Evolutionary conservation across 106 monocot species (phyloP).

Genomic region (Iris macrosiphon): DNA sequence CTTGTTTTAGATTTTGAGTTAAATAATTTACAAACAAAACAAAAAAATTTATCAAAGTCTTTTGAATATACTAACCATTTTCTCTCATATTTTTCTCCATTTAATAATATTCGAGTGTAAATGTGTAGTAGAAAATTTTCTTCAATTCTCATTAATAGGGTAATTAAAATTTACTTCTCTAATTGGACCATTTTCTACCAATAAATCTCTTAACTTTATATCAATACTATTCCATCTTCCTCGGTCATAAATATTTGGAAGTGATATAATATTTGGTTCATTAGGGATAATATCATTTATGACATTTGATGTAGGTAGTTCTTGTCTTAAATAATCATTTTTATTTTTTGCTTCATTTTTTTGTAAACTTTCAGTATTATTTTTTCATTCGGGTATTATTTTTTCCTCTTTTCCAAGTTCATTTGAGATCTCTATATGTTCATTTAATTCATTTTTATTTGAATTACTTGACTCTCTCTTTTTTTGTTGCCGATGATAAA

Average conservation of each 20-base stretch:
- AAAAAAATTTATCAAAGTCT: background rate
- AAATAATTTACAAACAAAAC: background rate
- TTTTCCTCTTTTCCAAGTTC: no score
- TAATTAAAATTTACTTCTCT: background rate
- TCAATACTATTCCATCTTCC: background rate
- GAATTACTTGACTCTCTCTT: no score
- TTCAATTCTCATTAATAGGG: background rate
- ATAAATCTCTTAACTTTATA: background rate
- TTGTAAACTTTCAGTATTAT: no score
- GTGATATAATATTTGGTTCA: no score
- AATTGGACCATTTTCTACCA: background rate
- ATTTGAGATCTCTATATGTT: no score
- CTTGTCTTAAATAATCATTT: no score
- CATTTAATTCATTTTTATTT: no score
- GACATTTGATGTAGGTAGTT: no score
- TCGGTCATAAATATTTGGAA: background rate
- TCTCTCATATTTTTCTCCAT: conserved; percentile 3
- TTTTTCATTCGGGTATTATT: no score
- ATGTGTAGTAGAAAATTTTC: background rate
- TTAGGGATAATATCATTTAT: no score
- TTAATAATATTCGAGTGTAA: background rate
- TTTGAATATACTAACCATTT: background rate
- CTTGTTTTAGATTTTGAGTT: background rate
- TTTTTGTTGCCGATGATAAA: no score
- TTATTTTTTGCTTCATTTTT: no score